Conservation (phyloP, 495 filamentous ascomycete species). For the Tetracladium setigerum region DNA sequence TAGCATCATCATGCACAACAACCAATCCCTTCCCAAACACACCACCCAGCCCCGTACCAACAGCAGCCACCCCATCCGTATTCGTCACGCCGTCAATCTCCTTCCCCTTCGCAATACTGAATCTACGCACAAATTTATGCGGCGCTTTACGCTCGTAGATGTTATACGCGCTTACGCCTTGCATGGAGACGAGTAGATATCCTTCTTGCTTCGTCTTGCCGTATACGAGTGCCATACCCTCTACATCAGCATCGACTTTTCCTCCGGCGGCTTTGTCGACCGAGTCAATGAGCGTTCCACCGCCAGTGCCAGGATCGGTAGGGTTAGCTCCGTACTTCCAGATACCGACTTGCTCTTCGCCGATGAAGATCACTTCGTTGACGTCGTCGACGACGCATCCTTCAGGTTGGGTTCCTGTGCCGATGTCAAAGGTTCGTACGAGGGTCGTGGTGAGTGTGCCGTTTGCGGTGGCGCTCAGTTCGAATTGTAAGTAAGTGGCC, state of each 20-base stretch:
- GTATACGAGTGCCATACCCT: constrained; percentile 29
- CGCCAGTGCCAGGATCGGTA: constrained; percentile 9
- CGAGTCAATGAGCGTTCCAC: constrained; percentile 23
- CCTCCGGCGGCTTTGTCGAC: constrained; percentile 17
- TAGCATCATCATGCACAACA: constrained; percentile 30
- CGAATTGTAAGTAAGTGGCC: constrained; percentile 29
- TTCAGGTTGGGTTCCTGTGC: constrained; percentile 29
- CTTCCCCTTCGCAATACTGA: constrained; percentile 21
- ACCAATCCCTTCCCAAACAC: constrained; percentile 24
- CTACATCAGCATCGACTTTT: constrained; percentile 26
- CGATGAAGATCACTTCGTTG: constrained; percentile 28
- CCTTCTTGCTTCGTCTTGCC: constrained; percentile 24
- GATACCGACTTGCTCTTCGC: constrained; percentile 27
- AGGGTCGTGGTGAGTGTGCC: constrained; percentile 25
- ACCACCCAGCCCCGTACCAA: constrained; percentile 22
- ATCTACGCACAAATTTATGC: constrained; percentile 26
- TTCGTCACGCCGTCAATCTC: constrained; percentile 28
- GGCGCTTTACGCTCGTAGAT: constrained; percentile 26
- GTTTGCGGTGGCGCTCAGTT: constrained; percentile 18
- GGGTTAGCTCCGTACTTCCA: constrained; percentile 31
- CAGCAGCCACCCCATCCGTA: constrained; percentile 28
- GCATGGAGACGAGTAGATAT: constrained; percentile 29
- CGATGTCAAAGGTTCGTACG: constrained; percentile 26
- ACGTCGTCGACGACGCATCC: constrained; percentile 30
- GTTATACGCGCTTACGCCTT: constrained; percentile 30